Evolutionary conservation across 768 basidiomycete genomes (phyloP).

Genomic region (Podaxis mareebaensis): DNA sequence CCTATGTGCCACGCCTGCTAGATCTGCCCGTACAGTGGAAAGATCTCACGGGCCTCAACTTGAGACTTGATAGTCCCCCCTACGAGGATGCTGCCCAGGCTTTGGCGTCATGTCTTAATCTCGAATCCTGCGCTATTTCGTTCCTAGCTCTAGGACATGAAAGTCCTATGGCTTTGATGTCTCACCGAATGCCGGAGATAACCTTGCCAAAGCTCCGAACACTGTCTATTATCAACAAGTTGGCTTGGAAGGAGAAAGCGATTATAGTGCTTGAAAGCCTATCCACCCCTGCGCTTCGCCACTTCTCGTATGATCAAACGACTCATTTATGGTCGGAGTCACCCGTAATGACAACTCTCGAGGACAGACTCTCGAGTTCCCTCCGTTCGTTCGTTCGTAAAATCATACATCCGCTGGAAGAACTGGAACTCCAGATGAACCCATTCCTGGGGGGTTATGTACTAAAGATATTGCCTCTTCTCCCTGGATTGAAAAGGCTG

Average conservation of each 20-base stretch:
- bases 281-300: neutral
- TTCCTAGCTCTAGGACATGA: neutral
- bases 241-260: neutral
- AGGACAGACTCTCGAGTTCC: neutral
- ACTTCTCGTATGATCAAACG: neutral
- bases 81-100: neutral
- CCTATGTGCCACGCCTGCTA: neutral
- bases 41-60: neutral
- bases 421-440: neutral
- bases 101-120: neutral
- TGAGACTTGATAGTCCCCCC: neutral
- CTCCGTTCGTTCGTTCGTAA: neutral
- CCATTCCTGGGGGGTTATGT: neutral
- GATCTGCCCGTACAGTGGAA: neutral
- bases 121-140: neutral
- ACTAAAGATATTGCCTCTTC: neutral
- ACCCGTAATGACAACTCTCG: neutral
- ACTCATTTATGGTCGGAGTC: neutral
- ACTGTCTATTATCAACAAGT: neutral
- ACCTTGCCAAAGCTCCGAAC: neutral
- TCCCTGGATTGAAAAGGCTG: constrained; percentile 1
- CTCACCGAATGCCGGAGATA: neutral
- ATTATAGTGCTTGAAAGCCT: neutral
- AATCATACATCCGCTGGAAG: neutral
- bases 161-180: neutral